Base-by-base conservation (phyloP, 805 yeast genomes). In the Phaffomyces antillensis region DNA sequence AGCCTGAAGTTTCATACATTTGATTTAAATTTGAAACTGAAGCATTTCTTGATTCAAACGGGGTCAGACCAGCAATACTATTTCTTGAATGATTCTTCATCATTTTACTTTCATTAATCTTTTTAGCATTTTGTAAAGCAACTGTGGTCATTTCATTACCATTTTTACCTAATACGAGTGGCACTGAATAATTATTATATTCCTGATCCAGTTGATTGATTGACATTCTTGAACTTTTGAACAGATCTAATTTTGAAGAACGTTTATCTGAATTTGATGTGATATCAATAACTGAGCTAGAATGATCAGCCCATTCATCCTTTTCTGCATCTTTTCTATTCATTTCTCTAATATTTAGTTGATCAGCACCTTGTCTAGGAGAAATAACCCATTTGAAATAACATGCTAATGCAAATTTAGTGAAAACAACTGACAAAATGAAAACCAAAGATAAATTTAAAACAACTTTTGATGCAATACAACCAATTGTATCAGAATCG, bases 401-500 rank as follows among this genome's bases (percentile, higher is more conserved):
- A 59, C 91, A 82, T 0, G 99, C 97, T 62, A 91, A 71, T 13
- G 84, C 45, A 56, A 93, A 93, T 65, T 90, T 90, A 37, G 72
- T 71, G 42, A 81, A 58, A 23, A 89, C 95, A 43, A 93, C 77
- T 2, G 95, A 75, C 46, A 93, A 70, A 55, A 93, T 90, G 60
- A 93, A 88, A 10, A 85, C 82, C 56, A 93, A 73, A 1, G 97
- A 86, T 7, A 84, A 75, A 54, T 79, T 78, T 48, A 93, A 73
- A 1, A 93, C 96, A 35, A 90, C 80, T 44, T 80, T 69, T 0
- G 97, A 88, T 0, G 96, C 95, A 58, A 93, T 81, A 67, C 99
- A 93, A 7, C 99, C 99, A 56, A 93, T 79, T 7, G 96, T 81
- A 34, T 86, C 86, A 2, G 90, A 79, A 60, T 93, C 98, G 36